A percentile compares a stretch with the other conserved stretches of the same genome.
These are phyloP conservation scores for Sordariomycetes sp. DNA, from an alignment of 2,329 filamentous ascomycete species.

Conservation along the genomic window DNA sequence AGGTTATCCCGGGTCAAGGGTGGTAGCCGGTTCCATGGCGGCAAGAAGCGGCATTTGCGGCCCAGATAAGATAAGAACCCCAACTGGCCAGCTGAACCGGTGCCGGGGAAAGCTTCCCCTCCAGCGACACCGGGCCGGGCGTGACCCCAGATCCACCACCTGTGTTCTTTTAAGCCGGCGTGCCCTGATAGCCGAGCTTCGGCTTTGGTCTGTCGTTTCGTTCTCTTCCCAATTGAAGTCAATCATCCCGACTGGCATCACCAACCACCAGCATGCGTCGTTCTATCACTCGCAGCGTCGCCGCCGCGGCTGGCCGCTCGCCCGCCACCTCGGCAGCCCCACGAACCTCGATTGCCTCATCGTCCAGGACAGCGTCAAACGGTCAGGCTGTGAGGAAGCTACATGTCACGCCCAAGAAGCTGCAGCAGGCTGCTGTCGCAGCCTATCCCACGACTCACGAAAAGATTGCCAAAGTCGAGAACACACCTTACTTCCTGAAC, in stretches of 20 bases:
- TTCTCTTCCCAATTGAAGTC: too few relatives aligned
- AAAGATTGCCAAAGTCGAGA: slow-evolving; percentile 54
- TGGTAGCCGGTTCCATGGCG: not conserved
- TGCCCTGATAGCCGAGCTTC: too few relatives aligned
- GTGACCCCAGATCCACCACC: too few relatives aligned
- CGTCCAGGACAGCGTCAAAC: slow-evolving; percentile 8
- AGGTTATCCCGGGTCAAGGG: not conserved
- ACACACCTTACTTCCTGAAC: slow-evolving; percentile 76
- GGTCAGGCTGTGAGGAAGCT: slow-evolving; percentile 35
- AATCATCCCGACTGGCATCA: not conserved
- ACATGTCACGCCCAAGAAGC: slow-evolving; percentile 47
- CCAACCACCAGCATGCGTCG: slow-evolving; percentile 31
- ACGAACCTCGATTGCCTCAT: slow-evolving; percentile 10
- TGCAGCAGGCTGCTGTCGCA: slow-evolving; percentile 43
- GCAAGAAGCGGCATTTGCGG: slow-evolving; percentile 2
- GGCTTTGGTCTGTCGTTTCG: too few relatives aligned
- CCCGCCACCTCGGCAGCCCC: slow-evolving; percentile 14
- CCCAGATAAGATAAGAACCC: slow-evolving; percentile 1
- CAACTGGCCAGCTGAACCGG: too few relatives aligned
- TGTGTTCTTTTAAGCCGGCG: too few relatives aligned
- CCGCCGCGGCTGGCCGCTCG: slow-evolving; percentile 23
- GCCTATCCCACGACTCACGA: slow-evolving; percentile 65
- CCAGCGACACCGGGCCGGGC: too few relatives aligned
- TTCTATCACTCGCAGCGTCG: slow-evolving; percentile 28
- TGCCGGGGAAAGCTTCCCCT: too few relatives aligned